Percentiles rank a stretch among this genome's conserved stretches.
phyloP scores from a whole-genome alignment of 2,329 filamentous ascomycete genomes.

The Paecilomyces variotii region DNA sequence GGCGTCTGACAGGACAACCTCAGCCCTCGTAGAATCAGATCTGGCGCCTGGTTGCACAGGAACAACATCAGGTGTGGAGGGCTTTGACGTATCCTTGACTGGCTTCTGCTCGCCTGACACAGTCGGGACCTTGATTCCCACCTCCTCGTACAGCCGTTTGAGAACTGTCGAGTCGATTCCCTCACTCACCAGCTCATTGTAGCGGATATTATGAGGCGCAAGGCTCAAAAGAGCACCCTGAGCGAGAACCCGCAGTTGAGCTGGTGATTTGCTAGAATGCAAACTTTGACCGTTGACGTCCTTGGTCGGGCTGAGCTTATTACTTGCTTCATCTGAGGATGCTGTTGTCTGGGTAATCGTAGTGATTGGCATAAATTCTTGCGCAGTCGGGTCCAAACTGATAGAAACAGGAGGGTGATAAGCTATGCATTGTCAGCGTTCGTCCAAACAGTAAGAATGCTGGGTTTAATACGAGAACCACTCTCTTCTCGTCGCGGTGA shows the following conservation, averaged over 20 bases:
- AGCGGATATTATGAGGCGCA: slow-evolving; percentile 58
- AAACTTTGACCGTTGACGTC: neutral
- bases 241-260: slow-evolving; percentile 43
- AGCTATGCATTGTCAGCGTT: slow-evolving; percentile 20
- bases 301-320: neutral
- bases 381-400: slow-evolving; percentile 10
- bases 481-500: slow-evolving; percentile 18
- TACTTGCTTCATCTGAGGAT: neutral
- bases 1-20: neutral
- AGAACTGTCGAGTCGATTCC: slow-evolving; percentile 60
- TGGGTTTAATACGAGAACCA: slow-evolving; percentile 21
- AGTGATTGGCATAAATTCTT: neutral
- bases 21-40: neutral
- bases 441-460: neutral
- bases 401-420: slow-evolving; percentile 27
- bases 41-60: neutral
- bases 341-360: neutral
- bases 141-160: slow-evolving; percentile 56
- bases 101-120: slow-evolving; percentile 9
- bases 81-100: slow-evolving; percentile 8
- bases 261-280: slow-evolving; percentile 19
- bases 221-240: slow-evolving; percentile 60
- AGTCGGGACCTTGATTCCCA: slow-evolving; percentile 47
- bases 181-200: slow-evolving; percentile 63
- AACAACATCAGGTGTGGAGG: slow-evolving; percentile 4